A percentile compares a stretch with the other conserved stretches of the same genome.
phyloP scores from a whole-genome alignment of 805 yeast genomes.

The Grigorovia jiainica region DNA sequence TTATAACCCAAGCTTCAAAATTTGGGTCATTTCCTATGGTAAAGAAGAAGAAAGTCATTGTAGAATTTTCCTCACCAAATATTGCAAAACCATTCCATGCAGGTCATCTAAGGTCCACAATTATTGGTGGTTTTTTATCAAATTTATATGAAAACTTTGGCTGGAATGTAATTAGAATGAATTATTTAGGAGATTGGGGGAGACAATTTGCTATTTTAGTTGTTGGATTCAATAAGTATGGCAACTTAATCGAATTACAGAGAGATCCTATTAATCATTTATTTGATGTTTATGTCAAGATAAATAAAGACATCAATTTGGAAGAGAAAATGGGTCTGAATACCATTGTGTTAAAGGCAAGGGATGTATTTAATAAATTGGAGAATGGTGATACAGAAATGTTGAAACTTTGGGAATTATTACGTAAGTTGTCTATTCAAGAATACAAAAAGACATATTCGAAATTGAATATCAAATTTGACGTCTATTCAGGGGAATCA shows the following conservation, averaged over 20 bases:
- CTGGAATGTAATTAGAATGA: constrained; percentile 85
- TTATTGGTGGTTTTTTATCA: constrained; percentile 91
- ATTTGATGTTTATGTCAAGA: constrained; percentile 84
- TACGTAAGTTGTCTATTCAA: constrained; percentile 84
- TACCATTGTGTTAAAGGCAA: constrained; percentile 71
- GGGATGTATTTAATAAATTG: constrained; percentile 80
- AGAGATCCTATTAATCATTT: constrained; percentile 87
- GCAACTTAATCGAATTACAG: constrained; percentile 60
- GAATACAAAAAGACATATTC: constrained; percentile 83
- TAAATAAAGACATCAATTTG: constrained; percentile 64
- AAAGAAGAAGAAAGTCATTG: constrained; percentile 54
- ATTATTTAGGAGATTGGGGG: constrained; percentile 99
- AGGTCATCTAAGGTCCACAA: constrained; percentile 95
- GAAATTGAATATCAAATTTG: constrained; percentile 82
- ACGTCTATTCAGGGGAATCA: constrained; percentile 90
- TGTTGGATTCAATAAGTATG: constrained; percentile 81
- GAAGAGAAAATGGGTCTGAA: constrained; percentile 17
- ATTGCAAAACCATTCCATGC: constrained; percentile 99
- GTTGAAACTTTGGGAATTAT: constrained; percentile 67
- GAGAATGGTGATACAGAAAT: constrained; percentile 88
- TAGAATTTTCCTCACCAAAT: constrained; percentile 96
- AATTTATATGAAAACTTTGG: constrained; percentile 86
- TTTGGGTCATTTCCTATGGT: constrained; percentile 77
- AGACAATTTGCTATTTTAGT: constrained; percentile 96
- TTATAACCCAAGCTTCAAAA: constrained; percentile 44